Base-by-base conservation (phyloP, 176 grass and related monocot genomes). In the Typha latifolia region DNA sequence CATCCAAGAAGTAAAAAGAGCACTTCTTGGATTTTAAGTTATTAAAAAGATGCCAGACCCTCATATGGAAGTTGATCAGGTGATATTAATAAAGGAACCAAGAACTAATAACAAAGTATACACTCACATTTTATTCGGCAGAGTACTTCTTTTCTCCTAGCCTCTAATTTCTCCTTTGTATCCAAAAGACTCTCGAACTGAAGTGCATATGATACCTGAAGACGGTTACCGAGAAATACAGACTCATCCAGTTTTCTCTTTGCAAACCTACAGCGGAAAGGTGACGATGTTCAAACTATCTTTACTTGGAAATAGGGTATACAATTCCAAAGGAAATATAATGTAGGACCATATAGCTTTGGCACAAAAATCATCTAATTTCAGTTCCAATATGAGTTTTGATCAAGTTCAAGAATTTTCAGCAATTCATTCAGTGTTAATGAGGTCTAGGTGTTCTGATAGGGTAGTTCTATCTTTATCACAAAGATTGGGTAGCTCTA, bases 221-320 rank as follows among this genome's bases (percentile, higher is more conserved):
- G 63, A 6, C 31, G 82, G 67, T 93, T 97, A 8, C 89, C 94
- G 50, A 97, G 66, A 85, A 93, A 93, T 59, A 90, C 67, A 6
- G 75, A 90, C n/a, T 90, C 89, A 24, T 97, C 89, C 48, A 90
- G 77, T 81, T 97, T 97, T 51, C 73, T 79, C 70, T 97, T 97
- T 69, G 94, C 89, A 87, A 92, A 97, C 73, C 94, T 92, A 67
- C 53, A 82, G 61, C 67, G 74, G 61, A 3, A 69, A 43, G 67
- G 19, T 18, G 52, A 16, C 7, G n/a, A 6, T 14, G 9, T 57
- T 57, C 19, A 57, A 57, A 26, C 24, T 1, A 57, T 8, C 15
- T 57, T 57, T 20, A 57, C 34, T 37, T 37, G 7, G 4, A 37
- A 37, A 37, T 8, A 37, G 34, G 5, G 4, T 37, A 37, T 37